phyloP scores from a whole-genome alignment of 345 rosid species.

The Turnera subulata region DNA sequence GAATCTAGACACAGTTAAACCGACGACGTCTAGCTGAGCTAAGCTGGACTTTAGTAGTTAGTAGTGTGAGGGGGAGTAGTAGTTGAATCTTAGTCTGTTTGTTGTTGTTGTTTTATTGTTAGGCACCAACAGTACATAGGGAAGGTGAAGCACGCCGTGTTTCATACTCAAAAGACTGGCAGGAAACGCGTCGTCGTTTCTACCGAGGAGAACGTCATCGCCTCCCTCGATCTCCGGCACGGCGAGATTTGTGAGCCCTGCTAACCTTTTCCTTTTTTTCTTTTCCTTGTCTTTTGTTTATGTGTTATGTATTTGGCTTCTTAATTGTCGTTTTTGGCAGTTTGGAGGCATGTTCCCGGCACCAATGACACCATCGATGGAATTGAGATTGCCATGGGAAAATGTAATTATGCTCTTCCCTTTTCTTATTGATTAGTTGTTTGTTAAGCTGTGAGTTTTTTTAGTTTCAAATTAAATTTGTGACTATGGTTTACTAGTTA shows the following conservation, averaged over 20 bases:
- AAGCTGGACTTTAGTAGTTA: not conserved
- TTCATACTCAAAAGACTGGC: conserved; percentile 93
- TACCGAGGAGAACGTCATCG: conserved; percentile 86
- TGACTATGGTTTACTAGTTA: not conserved
- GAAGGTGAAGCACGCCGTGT: conserved; percentile 91
- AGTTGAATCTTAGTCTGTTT: not conserved
- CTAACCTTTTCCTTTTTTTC: not conserved
- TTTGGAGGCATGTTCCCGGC: conserved; percentile 92
- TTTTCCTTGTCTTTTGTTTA: not conserved
- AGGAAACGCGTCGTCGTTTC: conserved; percentile 90
- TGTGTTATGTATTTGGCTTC: not conserved
- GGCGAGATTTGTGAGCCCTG: conserved; percentile 77
- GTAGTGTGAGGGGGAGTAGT: too few species aligned
- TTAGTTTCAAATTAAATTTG: not conserved
- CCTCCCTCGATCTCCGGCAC: conserved; percentile 92
- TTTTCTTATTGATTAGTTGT: not conserved
- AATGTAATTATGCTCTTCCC: conserved; percentile 47
- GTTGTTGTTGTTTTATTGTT: too few species aligned
- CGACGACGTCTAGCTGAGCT: not conserved
- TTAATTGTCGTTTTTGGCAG: too few species aligned
- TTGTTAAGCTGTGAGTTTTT: not conserved
- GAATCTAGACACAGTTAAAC: conserved; percentile 1
- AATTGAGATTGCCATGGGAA: conserved; percentile 76
- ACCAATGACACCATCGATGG: conserved; percentile 61
- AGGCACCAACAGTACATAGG: conserved; percentile 93